phyloP scores from a whole-genome alignment of 129 eudicot species.

The Dittrichia graveolens region DNA sequence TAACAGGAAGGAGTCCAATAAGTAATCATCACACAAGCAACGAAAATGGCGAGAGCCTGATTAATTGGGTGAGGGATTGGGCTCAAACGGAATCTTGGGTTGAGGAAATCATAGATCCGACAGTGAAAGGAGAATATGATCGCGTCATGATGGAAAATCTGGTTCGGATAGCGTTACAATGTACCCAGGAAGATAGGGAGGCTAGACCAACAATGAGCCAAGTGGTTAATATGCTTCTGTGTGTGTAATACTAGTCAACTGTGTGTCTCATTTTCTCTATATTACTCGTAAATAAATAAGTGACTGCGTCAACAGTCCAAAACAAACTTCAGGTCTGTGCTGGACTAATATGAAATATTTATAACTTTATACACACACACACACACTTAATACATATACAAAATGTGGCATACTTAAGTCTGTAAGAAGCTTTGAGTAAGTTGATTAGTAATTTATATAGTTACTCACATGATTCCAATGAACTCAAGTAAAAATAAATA shows the following conservation, averaged over 20 bases:
- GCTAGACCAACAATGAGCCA: slow-evolving; percentile 46
- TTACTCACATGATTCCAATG: too few relatives aligned
- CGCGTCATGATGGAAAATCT: background rate
- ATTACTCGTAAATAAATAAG: too few relatives aligned
- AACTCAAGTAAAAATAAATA: too few relatives aligned
- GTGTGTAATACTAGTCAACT: background rate
- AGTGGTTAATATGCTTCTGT: slow-evolving; percentile 34
- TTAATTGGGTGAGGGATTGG: slow-evolving; percentile 26
- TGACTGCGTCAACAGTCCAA: too few relatives aligned
- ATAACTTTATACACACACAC: too few relatives aligned
- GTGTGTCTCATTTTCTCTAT: too few relatives aligned
- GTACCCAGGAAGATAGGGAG: slow-evolving; percentile 34
- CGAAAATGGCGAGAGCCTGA: background rate
- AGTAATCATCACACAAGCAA: background rate
- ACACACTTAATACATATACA: too few relatives aligned
- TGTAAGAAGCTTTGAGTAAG: too few relatives aligned
- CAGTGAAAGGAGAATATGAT: slow-evolving; percentile 12
- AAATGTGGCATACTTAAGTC: too few relatives aligned
- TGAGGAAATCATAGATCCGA: slow-evolving; percentile 23
- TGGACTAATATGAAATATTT: too few relatives aligned
- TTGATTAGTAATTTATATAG: too few relatives aligned
- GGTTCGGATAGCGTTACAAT: slow-evolving; percentile 30
- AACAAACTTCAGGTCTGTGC: too few relatives aligned
- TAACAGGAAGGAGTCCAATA: slow-evolving; percentile 24
- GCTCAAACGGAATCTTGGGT: background rate